phyloP scores from a whole-genome alignment of 148 eudicot species.

The Camellia lanceoleosa region DNA sequence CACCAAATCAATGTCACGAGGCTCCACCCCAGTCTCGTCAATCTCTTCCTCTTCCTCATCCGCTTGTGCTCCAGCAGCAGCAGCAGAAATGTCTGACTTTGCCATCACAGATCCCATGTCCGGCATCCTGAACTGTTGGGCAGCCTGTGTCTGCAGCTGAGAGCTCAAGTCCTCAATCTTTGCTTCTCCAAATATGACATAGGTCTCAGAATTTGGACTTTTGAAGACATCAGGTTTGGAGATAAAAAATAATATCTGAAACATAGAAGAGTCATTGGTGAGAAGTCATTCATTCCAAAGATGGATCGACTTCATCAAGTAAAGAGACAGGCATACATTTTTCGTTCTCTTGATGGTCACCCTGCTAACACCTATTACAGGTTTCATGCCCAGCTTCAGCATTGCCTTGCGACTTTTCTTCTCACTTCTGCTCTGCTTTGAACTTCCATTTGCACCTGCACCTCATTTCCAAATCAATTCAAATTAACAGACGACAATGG shows the following conservation, averaged over 20 bases:
- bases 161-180: constrained; percentile 81
- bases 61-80: constrained; percentile 23
- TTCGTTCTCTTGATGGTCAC: constrained; percentile 84
- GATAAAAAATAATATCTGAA: constrained; percentile 67
- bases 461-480: neutral
- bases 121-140: constrained; percentile 70
- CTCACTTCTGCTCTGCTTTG: constrained; percentile 82
- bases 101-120: constrained; percentile 54
- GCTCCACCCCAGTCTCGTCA: constrained; percentile 64
- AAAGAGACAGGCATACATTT: constrained; percentile 37
- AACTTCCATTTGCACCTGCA: constrained; percentile 32
- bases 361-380: constrained; percentile 64
- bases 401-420: constrained; percentile 84
- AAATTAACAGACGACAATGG: neutral
- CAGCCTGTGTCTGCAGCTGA: constrained; percentile 76
- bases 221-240: constrained; percentile 77
- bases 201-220: constrained; percentile 74
- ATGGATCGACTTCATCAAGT: neutral
- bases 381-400: constrained; percentile 90
- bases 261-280: neutral
- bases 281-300: neutral
- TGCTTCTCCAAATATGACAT: constrained; percentile 71
- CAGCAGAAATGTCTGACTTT: constrained; percentile 41
- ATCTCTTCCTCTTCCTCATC: constrained; percentile 70
- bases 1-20: constrained; percentile 69